These are phyloP conservation scores for Saccharum officinarum DNA, from an alignment of 176 grass and related monocot genomes.

Conservation along the genomic window DNA sequence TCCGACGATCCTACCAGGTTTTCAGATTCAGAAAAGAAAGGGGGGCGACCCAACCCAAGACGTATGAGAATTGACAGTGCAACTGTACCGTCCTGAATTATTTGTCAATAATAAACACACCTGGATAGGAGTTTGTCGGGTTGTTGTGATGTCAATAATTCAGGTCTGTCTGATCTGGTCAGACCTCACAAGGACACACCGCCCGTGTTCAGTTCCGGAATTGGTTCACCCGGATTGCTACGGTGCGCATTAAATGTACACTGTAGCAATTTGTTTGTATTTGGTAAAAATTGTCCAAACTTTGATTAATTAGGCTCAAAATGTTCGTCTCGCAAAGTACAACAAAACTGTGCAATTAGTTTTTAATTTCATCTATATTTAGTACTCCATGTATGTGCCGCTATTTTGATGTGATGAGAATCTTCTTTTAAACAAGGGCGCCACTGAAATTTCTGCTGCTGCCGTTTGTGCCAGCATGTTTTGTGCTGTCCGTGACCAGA, in stretches of 20 bases:
- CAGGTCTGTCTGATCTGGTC: slow-evolving; percentile 10
- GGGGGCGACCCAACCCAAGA: not conserved
- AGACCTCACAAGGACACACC: not conserved
- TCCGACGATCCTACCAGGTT: not conserved
- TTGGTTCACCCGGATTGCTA: too few species aligned
- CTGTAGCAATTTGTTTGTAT: too few species aligned
- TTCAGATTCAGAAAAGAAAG: not conserved
- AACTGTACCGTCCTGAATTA: not conserved
- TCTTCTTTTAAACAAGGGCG: too few species aligned
- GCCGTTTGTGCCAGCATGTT: not conserved
- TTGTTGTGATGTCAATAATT: slow-evolving; percentile 21
- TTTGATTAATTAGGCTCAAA: too few species aligned
- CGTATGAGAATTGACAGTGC: not conserved
- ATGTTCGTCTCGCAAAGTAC: too few species aligned
- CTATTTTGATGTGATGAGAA: too few species aligned
- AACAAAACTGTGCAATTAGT: too few species aligned
- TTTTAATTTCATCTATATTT: too few species aligned
- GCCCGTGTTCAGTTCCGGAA: too few species aligned
- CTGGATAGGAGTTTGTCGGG: not conserved
- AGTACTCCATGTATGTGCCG: too few species aligned
- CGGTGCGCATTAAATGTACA: too few species aligned
- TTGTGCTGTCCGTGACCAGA: not conserved
- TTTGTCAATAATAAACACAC: slow-evolving; percentile 11
- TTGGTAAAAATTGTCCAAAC: too few species aligned
- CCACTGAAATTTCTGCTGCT: slow-evolving; percentile 1